Conservation (phyloP, 257 asterid species). For the Lavandula angustifolia region DNA sequence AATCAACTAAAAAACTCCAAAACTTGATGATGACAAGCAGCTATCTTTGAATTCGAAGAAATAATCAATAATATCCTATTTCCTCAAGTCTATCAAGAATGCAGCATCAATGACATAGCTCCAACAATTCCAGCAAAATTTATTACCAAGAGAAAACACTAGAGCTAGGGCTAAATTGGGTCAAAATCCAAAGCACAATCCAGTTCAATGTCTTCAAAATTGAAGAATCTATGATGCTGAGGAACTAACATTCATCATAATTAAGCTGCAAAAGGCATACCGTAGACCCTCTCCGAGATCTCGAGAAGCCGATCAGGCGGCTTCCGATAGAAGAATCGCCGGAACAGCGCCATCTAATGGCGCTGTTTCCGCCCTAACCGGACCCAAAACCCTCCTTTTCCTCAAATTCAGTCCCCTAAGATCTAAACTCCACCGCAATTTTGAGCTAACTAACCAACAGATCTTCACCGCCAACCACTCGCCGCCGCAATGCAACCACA, state of each 20-base stretch:
- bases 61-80: conserved; percentile 10
- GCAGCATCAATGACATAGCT: conserved; percentile 23
- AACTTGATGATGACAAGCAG: conserved; percentile 18
- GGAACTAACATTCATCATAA: conserved; percentile 18
- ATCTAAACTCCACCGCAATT: conserved; percentile 33
- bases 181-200: conserved; percentile 21
- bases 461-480: conserved; percentile 36
- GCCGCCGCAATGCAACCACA: conserved; percentile 35
- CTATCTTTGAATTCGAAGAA: neutral
- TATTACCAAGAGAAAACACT: conserved; percentile 23
- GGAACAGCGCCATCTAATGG: conserved; percentile 99
- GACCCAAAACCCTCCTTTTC: conserved; percentile 57
- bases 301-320: conserved; percentile 99
- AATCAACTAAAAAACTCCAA: conserved; percentile 4
- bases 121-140: conserved; percentile 9
- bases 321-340: conserved; percentile 95
- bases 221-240: conserved; percentile 23
- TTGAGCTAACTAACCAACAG: conserved; percentile 37
- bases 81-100: conserved; percentile 7
- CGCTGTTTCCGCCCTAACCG: conserved; percentile 75
- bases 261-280: conserved; percentile 44
- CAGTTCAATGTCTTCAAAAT: conserved; percentile 20
- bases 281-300: conserved; percentile 98
- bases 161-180: conserved; percentile 24
- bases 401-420: conserved; percentile 34